Evolutionary conservation across 768 basidiomycete genomes (phyloP).

Genomic region (Rhizopogon vulgaris): DNA sequence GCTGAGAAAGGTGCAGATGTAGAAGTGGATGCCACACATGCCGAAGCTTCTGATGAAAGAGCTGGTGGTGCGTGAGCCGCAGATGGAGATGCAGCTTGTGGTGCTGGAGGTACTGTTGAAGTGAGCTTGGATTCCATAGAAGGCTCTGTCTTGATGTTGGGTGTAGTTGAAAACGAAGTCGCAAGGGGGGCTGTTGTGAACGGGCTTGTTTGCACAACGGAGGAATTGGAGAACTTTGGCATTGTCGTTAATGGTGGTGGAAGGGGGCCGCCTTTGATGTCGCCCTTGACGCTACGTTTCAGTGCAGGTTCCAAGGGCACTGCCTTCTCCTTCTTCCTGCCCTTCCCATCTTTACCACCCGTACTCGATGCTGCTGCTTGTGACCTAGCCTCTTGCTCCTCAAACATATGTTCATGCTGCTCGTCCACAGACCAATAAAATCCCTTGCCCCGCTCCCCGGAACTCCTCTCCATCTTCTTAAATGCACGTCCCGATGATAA

Average conservation of each 20-base stretch:
- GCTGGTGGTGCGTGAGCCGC: slow-evolving; percentile 12
- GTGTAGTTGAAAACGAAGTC: slow-evolving; percentile 4
- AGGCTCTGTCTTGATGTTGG: slow-evolving; percentile 18
- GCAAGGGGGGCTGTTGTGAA: slow-evolving; percentile 5
- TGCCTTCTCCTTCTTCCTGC: slow-evolving; percentile 56
- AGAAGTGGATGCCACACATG: slow-evolving; percentile 6
- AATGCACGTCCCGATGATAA: slow-evolving; percentile 91
- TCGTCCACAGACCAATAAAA: slow-evolving; percentile 92
- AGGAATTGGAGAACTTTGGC: slow-evolving; percentile 26
- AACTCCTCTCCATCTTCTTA: slow-evolving; percentile 80
- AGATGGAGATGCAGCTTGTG: slow-evolving; percentile 9
- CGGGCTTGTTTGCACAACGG: slow-evolving; percentile 1
- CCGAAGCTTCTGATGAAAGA: slow-evolving; percentile 14
- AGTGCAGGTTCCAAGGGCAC: slow-evolving; percentile 52
- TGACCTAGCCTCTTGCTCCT: slow-evolving; percentile 59
- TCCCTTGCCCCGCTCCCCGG: slow-evolving; percentile 85
- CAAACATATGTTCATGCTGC: slow-evolving; percentile 57
- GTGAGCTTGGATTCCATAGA: slow-evolving; percentile 2
- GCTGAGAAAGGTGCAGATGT: slow-evolving; percentile 21
- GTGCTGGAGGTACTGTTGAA: slow-evolving; percentile 4
- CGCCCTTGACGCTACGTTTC: slow-evolving; percentile 66
- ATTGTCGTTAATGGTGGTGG: slow-evolving; percentile 67
- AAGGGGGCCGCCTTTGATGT: slow-evolving; percentile 47
- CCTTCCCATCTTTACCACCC: slow-evolving; percentile 34
- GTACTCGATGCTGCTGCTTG: slow-evolving; percentile 19